These are phyloP conservation scores for Cucurbita maxima DNA, from an alignment of 306 rosid species.

Conservation along the genomic window DNA sequence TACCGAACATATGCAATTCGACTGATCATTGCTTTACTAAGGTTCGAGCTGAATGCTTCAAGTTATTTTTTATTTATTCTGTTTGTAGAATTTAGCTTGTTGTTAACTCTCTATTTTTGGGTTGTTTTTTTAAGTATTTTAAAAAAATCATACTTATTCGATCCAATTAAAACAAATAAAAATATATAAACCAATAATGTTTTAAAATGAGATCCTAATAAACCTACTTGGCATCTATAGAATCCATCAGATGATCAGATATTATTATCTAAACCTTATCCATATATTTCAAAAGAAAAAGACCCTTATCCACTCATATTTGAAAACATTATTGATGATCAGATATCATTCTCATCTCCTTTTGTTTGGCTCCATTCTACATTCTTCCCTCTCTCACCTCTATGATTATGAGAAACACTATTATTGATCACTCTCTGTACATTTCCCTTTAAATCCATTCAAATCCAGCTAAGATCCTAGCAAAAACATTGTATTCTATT, in stretches of 20 bases:
- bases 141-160: too few relatives aligned
- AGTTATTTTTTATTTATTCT: too few relatives aligned
- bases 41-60: not conserved
- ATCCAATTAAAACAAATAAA: not conserved
- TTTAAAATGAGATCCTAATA: not conserved
- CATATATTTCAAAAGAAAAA: not conserved
- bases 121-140: too few relatives aligned
- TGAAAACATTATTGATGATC: not conserved
- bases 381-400: conserved; percentile 1
- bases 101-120: not conserved
- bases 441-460: conserved; percentile 30
- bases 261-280: not conserved
- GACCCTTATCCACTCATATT: conserved; percentile 14
- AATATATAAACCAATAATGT: not conserved
- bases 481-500: conserved; percentile 3
- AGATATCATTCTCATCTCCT: not conserved
- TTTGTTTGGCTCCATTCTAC: conserved; percentile 8
- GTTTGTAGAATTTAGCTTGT: not conserved
- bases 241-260: not conserved
- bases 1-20: conserved; percentile 36
- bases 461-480: conserved; percentile 40
- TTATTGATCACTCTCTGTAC: conserved; percentile 64
- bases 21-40: conserved; percentile 14
- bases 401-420: conserved; percentile 23
- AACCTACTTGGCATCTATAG: not conserved